Percentiles rank a stretch among this genome's conserved stretches.
Evolutionary conservation across 305 asterid species (phyloP).

Genomic region (Fraxinus floribunda): DNA sequence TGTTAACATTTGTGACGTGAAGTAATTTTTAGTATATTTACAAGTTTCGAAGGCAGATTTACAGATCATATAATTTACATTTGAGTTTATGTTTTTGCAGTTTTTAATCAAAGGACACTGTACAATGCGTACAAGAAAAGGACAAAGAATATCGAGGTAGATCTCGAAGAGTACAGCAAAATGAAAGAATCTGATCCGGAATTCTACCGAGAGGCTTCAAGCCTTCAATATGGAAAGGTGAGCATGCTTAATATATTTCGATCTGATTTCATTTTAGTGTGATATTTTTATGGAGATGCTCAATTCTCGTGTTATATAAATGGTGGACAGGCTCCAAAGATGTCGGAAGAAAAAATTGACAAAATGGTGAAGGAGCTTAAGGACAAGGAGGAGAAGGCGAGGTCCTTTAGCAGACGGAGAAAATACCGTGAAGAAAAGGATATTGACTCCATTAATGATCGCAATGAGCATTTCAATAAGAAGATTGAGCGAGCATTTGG

Average conservation of each 20-base stretch:
- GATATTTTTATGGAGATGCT: background rate
- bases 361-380: conserved; percentile 83
- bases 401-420: conserved; percentile 86
- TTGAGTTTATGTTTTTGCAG: conserved; percentile 35
- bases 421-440: conserved; percentile 92
- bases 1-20: background rate
- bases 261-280: background rate
- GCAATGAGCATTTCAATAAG: conserved; percentile 92
- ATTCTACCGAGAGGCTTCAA: conserved; percentile 86
- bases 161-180: conserved; percentile 67
- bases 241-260: conserved; percentile 17
- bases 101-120: conserved; percentile 78
- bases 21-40: background rate
- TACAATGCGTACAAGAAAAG: conserved; percentile 86
- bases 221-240: conserved; percentile 95
- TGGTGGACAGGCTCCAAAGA: conserved; percentile 61
- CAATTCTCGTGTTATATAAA: conserved; percentile 3
- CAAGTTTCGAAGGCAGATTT: too few relatives aligned
- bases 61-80: background rate
- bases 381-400: conserved; percentile 73
- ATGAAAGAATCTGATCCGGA: conserved; percentile 89
- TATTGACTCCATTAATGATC: conserved; percentile 91
- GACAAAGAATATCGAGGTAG: conserved; percentile 55
- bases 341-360: conserved; percentile 69
- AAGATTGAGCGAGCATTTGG: conserved; percentile 95